Percentiles rank a stretch among this genome's conserved stretches.
These are phyloP conservation scores for Elsinoe arachidis DNA, from an alignment of 2,329 filamentous ascomycete genomes.

Conservation along the genomic window DNA sequence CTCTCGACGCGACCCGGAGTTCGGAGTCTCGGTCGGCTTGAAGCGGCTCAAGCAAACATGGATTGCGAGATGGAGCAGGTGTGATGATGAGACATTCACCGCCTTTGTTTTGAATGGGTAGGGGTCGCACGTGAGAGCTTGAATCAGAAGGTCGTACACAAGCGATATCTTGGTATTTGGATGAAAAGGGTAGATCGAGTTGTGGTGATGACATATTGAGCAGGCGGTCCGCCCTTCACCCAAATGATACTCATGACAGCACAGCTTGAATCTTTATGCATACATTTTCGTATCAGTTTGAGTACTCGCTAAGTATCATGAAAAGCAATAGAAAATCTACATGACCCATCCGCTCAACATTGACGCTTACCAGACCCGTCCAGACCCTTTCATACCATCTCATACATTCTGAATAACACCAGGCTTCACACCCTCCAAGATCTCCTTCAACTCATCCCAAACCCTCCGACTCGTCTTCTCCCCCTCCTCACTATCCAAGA, in stretches of 20 bases:
- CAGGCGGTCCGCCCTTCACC: too few species aligned
- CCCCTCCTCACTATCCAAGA: conserved; percentile 32
- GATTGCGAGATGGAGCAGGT: not conserved
- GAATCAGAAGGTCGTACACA: conserved; percentile 4
- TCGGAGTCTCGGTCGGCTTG: conserved; percentile 1
- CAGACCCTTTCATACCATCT: not conserved
- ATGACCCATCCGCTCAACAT: too few species aligned
- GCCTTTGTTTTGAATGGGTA: not conserved
- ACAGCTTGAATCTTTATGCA: too few species aligned
- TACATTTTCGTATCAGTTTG: too few species aligned
- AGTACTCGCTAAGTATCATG: too few species aligned
- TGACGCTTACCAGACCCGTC: too few species aligned
- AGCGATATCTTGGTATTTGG: not conserved
- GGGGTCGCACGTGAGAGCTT: not conserved
- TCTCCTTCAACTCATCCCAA: conserved; percentile 33
- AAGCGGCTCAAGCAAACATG: conserved; percentile 1
- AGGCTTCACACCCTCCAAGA: conserved; percentile 32
- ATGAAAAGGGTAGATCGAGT: too few species aligned
- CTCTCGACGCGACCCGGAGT: not conserved
- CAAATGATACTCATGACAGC: too few species aligned
- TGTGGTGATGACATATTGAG: not conserved
- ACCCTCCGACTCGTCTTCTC: conserved; percentile 28
- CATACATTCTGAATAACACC: conserved; percentile 22
- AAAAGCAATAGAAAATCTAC: too few species aligned
- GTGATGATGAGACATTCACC: conserved; percentile 1